These are phyloP conservation scores for Cubamyces sp. DNA, from an alignment of 768 basidiomycete genomes.

Conservation along the genomic window DNA sequence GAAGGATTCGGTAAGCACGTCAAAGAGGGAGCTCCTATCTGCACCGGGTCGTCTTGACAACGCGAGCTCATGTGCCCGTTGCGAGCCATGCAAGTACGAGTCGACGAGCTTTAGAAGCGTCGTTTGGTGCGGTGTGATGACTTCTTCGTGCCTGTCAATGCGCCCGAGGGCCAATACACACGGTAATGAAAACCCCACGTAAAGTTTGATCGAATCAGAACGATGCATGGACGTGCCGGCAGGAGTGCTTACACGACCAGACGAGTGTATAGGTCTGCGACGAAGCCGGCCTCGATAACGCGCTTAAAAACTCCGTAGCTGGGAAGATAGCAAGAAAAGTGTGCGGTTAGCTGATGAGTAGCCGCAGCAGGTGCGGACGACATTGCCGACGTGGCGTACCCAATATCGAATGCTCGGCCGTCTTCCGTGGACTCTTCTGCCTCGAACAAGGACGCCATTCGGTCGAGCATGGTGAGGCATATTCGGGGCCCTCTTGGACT, in stretches of 20 bases:
- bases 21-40: slow-evolving; percentile 42
- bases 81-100: slow-evolving; percentile 68
- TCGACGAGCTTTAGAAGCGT: slow-evolving; percentile 88
- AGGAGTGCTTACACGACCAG: slow-evolving; percentile 58
- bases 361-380: slow-evolving; percentile 6
- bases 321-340: neutral
- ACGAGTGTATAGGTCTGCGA: slow-evolving; percentile 61
- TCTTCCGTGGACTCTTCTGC: slow-evolving; percentile 65
- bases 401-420: slow-evolving; percentile 75
- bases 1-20: slow-evolving; percentile 55
- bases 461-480: slow-evolving; percentile 70
- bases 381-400: slow-evolving; percentile 46
- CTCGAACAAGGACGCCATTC: slow-evolving; percentile 72
- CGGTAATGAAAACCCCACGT: neutral
- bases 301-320: slow-evolving; percentile 71
- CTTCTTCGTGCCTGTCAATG: slow-evolving; percentile 60
- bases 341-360: no score
- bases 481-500: slow-evolving; percentile 63
- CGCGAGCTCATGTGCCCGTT: slow-evolving; percentile 33
- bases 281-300: slow-evolving; percentile 61
- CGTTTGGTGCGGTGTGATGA: slow-evolving; percentile 83
- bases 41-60: slow-evolving; percentile 47
- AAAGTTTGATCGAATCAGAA: neutral
- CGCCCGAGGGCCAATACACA: neutral
- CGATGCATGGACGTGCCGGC: slow-evolving; percentile 1